Evolutionary conservation across 164 flowering plant genomes (phyloP).

Genomic region (Buxus sempervirens): DNA sequence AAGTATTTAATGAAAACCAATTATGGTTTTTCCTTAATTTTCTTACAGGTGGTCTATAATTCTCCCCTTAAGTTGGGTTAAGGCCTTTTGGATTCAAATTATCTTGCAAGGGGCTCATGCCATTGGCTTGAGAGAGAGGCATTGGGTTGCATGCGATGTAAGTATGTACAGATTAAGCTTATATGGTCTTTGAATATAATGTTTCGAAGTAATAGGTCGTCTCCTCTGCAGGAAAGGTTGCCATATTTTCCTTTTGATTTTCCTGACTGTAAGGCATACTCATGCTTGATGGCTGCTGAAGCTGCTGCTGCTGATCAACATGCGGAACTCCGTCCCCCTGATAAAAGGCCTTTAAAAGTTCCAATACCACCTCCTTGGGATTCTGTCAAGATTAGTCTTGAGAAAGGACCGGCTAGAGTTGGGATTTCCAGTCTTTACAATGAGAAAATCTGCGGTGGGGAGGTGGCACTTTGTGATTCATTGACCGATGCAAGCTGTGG

Average conservation of each 20-base stretch:
- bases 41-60: conserved; percentile 74
- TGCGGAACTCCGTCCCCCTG: conserved; percentile 39
- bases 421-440: conserved; percentile 6
- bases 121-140: conserved; percentile 85
- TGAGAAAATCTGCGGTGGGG: conserved; percentile 5
- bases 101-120: conserved; percentile 70
- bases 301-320: conserved; percentile 36
- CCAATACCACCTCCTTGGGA: conserved; percentile 80
- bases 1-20: neutral
- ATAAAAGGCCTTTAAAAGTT: conserved; percentile 47
- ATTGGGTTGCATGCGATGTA: conserved; percentile 76
- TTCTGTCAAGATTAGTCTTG: conserved; percentile 27
- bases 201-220: neutral
- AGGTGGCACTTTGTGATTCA: conserved; percentile 6
- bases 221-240: conserved; percentile 52
- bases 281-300: conserved; percentile 46
- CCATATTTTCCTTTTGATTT: conserved; percentile 81
- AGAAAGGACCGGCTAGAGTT: conserved; percentile 3
- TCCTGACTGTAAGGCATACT: conserved; percentile 77
- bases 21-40: neutral
- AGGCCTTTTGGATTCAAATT: conserved; percentile 73
- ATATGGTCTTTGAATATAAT: neutral
- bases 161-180: conserved; percentile 20
- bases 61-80: conserved; percentile 85
- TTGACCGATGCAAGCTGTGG: conserved; percentile 1